Evolutionary conservation across 192 early-diverging fungal species (phyloP).

Genomic region (Gryganskiella cystojenkinii): DNA sequence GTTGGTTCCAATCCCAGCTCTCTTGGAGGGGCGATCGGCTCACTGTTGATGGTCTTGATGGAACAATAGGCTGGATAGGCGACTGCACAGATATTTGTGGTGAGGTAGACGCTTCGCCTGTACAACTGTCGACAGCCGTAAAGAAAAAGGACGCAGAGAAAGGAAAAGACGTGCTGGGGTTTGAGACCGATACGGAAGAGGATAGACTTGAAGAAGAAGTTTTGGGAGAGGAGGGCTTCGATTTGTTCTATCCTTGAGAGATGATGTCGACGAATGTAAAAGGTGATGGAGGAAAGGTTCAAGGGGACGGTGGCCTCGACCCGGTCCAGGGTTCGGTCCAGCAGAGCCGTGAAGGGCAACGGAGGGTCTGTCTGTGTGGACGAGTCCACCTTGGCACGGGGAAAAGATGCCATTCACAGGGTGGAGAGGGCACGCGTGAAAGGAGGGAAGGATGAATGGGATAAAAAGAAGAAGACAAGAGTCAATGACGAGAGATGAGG

Average conservation of each 20-base stretch:
- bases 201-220: constrained; percentile 29
- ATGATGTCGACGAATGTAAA: constrained; percentile 52
- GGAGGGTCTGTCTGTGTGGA: constrained; percentile 46
- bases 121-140: constrained; percentile 49
- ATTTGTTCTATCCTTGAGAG: constrained; percentile 46
- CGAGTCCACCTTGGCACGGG: constrained; percentile 49
- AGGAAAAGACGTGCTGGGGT: constrained; percentile 45
- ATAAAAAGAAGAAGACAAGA: not conserved
- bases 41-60: constrained; percentile 56
- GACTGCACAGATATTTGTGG: constrained; percentile 60
- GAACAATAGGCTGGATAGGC: constrained; percentile 62
- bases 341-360: constrained; percentile 48
- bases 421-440: not conserved
- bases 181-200: constrained; percentile 49
- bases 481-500: not conserved
- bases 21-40: constrained; percentile 27
- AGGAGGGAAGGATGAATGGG: not conserved
- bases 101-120: constrained; percentile 47
- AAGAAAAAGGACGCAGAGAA: constrained; percentile 31
- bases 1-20: constrained; percentile 35
- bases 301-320: constrained; percentile 52
- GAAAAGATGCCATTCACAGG: constrained; percentile 38
- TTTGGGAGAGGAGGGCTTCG: constrained; percentile 35
- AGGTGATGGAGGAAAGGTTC: constrained; percentile 55
- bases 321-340: constrained; percentile 39